Conservation (phyloP, 1,284 basidiomycete genomes). For the Rhodotorula sp. region DNA sequence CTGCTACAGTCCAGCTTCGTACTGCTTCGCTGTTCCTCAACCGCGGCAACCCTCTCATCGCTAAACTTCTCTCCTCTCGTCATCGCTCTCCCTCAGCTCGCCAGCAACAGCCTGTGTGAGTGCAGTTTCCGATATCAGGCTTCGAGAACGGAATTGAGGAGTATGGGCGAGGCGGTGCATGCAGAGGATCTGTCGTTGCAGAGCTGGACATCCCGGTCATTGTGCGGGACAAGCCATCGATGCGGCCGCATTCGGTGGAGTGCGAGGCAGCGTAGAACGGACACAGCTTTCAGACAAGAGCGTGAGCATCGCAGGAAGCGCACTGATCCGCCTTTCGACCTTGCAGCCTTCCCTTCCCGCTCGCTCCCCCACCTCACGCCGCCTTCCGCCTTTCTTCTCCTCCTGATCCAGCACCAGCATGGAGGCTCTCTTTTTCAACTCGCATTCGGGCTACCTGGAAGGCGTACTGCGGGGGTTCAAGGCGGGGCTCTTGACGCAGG, state of each 20-base stretch:
- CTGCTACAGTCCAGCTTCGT: background rate
- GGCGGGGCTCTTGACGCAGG: constrained; percentile 80
- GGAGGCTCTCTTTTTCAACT: constrained; percentile 83
- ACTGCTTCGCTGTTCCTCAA: no score
- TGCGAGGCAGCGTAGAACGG: background rate
- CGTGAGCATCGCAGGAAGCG: background rate
- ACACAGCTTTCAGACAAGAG: background rate
- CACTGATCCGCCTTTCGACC: background rate
- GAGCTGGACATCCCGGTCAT: no score
- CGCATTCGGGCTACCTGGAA: constrained; percentile 79
- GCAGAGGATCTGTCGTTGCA: no score
- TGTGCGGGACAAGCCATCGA: no score
- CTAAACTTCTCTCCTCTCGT: background rate
- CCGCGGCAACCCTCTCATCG: background rate
- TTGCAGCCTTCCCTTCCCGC: background rate
- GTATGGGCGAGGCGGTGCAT: no score
- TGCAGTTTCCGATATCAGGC: no score
- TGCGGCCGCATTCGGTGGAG: background rate
- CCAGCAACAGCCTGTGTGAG: background rate
- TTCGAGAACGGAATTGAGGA: no score
- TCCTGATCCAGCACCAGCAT: background rate
- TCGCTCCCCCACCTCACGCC: background rate
- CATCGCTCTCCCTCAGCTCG: background rate
- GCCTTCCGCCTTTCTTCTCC: background rate
- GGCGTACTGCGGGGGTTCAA: constrained; percentile 94